Base-by-base conservation (phyloP, 2,329 filamentous ascomycete genomes). In the Thelonectria olida region DNA sequence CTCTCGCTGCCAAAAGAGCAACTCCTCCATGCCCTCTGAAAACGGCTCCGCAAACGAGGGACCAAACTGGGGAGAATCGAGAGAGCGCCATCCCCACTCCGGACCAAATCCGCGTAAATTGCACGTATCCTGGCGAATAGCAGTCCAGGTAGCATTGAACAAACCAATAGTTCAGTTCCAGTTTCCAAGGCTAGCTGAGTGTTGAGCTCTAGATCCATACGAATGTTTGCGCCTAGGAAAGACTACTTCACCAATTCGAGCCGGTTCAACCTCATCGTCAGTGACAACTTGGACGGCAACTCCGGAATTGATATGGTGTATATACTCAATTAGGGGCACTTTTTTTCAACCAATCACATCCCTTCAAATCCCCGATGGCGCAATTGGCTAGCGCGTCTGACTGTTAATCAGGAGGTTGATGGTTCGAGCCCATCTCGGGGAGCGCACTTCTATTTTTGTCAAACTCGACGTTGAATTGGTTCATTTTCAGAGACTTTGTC, bases 321-420 rank as follows among this genome's bases (percentile, higher is more conserved):
- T 34, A 2, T 13, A 13, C 8, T 15, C 3, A 34, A 34, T 13
- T 34, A 34, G 9, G 25, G 6, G 6, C 4, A 34, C 10, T 4
- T 15, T 15, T 3, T 15, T 4, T 34, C 31, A 34, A 34, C 31
- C 31, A 34, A 34, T 34, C 31, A 34, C 12, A 34, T 34, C 31
- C 7, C 31, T 34, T 28, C 7, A 36, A 36, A 57, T 64, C 64
- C 64, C 62, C 62, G 56, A 56, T 87, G 76, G 78, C 78, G 66
- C 78, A 80, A 72, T 82, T 84, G 83, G 83, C 81, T 85, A 85
- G 83, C 82, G 83, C 83, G 83, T 85, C 79, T 81, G 83, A 85
- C 83, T 85, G 83, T 85, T 85, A 85, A 57, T 57, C 54, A 50
- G 39, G 48, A 57, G 54, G 39, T 57, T 38, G 54, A 38, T 50